phyloP scores from a whole-genome alignment of 2,329 filamentous ascomycete genomes.

The Arthrobotrys pseudoclavata region DNA sequence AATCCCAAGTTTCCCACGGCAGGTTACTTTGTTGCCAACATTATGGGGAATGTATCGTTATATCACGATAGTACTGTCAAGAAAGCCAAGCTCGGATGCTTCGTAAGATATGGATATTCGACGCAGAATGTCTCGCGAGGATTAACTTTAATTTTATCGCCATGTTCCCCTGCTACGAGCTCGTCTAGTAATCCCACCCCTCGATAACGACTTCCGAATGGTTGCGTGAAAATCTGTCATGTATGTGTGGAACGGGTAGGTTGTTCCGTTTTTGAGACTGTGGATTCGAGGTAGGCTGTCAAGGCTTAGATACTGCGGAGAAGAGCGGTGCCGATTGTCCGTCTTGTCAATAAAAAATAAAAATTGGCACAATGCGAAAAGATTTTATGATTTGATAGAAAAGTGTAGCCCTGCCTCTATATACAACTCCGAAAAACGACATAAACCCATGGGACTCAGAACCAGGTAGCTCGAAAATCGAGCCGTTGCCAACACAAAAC shows the following conservation, averaged over 20 bases:
- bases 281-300: not conserved
- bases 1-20: conserved; percentile 3
- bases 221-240: conserved; percentile 2
- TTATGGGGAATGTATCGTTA: not conserved
- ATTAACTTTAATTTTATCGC: not conserved
- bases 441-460: too few relatives aligned
- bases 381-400: not conserved
- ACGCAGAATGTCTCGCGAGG: conserved; percentile 4
- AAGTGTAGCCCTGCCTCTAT: not conserved
- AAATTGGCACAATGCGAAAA: not conserved
- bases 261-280: not conserved
- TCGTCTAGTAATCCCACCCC: not conserved
- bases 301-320: not conserved
- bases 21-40: not conserved
- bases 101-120: not conserved
- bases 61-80: not conserved
- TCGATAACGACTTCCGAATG: conserved; percentile 3
- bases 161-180: not conserved
- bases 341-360: not conserved
- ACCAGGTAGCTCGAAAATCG: too few relatives aligned
- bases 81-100: conserved; percentile 14
- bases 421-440: too few relatives aligned
- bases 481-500: too few relatives aligned
- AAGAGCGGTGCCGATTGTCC: conserved; percentile 3
- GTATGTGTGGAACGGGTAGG: not conserved